Percentiles rank a stretch among this genome's conserved stretches.
These are phyloP conservation scores for Pelargonium cotyledonis DNA, from an alignment of 441 rosid genomes.

Conservation along the genomic window DNA sequence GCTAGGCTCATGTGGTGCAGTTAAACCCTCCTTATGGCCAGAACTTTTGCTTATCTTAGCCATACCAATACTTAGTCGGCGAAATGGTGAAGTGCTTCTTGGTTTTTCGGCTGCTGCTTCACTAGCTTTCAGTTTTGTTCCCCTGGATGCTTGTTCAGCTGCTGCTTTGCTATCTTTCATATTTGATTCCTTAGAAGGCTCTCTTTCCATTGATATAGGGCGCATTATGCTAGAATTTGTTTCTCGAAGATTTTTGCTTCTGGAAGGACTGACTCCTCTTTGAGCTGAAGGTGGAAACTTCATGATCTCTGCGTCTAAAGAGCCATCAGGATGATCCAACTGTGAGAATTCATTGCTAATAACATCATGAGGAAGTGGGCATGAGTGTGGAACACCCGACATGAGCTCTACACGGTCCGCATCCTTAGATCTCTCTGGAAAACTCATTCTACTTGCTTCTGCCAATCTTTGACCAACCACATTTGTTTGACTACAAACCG, in stretches of 20 bases:
- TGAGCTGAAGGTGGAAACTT: conserved; percentile 32
- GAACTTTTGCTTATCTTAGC: conserved; percentile 55
- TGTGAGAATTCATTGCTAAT: conserved; percentile 28
- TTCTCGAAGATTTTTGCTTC: conserved; percentile 31
- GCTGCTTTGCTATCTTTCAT: conserved; percentile 4
- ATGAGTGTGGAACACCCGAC: conserved; percentile 36
- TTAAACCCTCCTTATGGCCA: conserved; percentile 34
- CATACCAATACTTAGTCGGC: conserved; percentile 55
- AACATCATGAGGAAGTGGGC: conserved; percentile 35
- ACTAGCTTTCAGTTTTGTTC: conserved; percentile 29
- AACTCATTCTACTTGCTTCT: conserved; percentile 38
- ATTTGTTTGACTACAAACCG: conserved; percentile 29
- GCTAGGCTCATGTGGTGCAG: conserved; percentile 26
- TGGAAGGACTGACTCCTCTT: conserved; percentile 29
- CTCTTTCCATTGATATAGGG: conserved; percentile 21
- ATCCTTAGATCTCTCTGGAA: conserved; percentile 28
- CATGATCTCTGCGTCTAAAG: conserved; percentile 27
- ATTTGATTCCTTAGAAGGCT: conserved; percentile 33
- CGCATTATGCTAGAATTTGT: conserved; percentile 26
- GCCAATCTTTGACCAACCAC: conserved; percentile 28
- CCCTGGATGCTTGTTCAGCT: neutral
- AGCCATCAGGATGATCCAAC: conserved; percentile 26
- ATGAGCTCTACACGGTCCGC: conserved; percentile 21
- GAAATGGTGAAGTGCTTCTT: conserved; percentile 80
- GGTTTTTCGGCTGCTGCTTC: conserved; percentile 48